Base-by-base conservation (phyloP, 352 stramenopile genomes). In the Phytophthora pseudosyringae region DNA sequence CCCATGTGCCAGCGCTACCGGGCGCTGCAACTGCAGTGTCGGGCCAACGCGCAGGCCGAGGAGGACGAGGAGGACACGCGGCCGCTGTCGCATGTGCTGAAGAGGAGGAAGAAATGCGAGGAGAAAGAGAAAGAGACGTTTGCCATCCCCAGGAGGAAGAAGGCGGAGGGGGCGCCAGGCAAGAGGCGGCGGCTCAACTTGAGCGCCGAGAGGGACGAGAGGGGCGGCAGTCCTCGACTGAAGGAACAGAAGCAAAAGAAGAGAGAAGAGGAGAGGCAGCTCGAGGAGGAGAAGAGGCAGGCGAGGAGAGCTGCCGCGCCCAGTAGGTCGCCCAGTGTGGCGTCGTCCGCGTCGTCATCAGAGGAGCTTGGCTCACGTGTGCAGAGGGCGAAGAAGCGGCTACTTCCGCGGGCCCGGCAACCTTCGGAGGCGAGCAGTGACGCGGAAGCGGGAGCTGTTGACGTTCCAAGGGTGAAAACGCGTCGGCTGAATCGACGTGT, bases 1-100 rank as follows among this genome's bases (percentile, higher is more conserved):
- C 28, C 57, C 26, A 63, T 85, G 47, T 91, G 83, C 39, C 83
- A 91, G 59, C 62, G 75, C 26, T 85, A 82, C 18, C 78, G 82
- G 11, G 76, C 75, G 1, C 36, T 91, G 26, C 51, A 75, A 52
- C 60, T 89, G n/a, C 72, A 86, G 45, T 90, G 80, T 50, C 60
- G 48, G 38, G 66, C 69, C 9, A 76, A 71, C 21, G 67, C 59
- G 5, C 65, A 73, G 48, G 18, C 40, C 4, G 25, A 66, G 29
- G 49, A 67, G 25, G 53, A 72, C 8, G 48, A 68, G 31, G 55
- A 70, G 10, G 61, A 75, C 53, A 38, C 41, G 31, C 51, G 26
- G 39, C 48, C 52, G 28, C 36, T 69, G 36, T 32, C 46, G 8
- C 26, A 48, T 18, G 9, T 60, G 9, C 16, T 62, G 21, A 64